A percentile compares a stretch with the other conserved stretches of the same genome.
These are phyloP conservation scores for Theobroma grandiflorum DNA, from an alignment of 441 rosid genomes.

Conservation along the genomic window DNA sequence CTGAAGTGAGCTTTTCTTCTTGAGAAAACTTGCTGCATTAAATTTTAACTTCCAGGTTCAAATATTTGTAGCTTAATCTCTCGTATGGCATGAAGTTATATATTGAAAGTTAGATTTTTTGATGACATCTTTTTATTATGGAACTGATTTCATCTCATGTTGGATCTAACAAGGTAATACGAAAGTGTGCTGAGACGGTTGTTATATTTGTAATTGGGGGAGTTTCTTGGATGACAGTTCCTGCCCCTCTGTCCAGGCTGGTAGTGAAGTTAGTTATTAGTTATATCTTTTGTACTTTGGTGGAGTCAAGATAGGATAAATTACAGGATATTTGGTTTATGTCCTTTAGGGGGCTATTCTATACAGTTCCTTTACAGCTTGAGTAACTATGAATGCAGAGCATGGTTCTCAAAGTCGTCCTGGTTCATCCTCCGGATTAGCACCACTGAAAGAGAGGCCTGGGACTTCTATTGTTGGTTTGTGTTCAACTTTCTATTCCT, in stretches of 20 bases:
- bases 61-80: neutral
- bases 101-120: neutral
- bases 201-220: neutral
- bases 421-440: constrained; percentile 62
- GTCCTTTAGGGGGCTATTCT: neutral
- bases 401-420: constrained; percentile 56
- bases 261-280: neutral
- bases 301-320: constrained; percentile 11
- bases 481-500: constrained; percentile 32
- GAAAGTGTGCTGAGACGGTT: neutral
- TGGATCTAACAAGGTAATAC: constrained; percentile 17
- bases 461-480: constrained; percentile 58
- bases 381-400: constrained; percentile 55
- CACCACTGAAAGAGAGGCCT: constrained; percentile 49
- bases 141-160: neutral
- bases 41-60: neutral
- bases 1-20: constrained; percentile 2
- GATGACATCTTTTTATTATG: neutral
- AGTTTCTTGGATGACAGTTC: constrained; percentile 1
- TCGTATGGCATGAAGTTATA: neutral
- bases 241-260: neutral
- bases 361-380: constrained; percentile 16
- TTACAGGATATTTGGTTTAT: constrained; percentile 10
- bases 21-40: neutral
- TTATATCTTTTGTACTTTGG: neutral